These are phyloP conservation scores for Colletotrichum tropicicola DNA, from an alignment of 2,329 filamentous ascomycete species.

Conservation along the genomic window DNA sequence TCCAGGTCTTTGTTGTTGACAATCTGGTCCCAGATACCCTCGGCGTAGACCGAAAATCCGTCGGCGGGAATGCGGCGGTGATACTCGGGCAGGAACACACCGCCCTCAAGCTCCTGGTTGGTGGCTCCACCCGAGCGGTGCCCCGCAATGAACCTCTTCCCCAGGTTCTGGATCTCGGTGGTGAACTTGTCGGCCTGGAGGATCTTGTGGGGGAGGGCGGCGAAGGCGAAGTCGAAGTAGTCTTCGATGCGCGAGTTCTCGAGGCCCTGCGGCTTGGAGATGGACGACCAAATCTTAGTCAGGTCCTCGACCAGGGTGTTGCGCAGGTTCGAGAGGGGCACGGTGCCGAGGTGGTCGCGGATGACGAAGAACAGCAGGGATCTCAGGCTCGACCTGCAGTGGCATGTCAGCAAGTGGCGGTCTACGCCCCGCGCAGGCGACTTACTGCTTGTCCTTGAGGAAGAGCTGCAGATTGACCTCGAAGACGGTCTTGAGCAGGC, in stretches of 20 bases:
- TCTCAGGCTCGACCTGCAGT: conserved; percentile 77
- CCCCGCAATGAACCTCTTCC: conserved; percentile 83
- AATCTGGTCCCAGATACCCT: conserved; percentile 98
- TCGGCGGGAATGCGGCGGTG: conserved; percentile 96
- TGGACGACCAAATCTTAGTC: conserved; percentile 88
- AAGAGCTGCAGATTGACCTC: conserved; percentile 98
- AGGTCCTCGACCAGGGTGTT: conserved; percentile 92
- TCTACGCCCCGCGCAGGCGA: conserved; percentile 28
- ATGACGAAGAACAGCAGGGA: conserved; percentile 99
- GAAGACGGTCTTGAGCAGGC: conserved; percentile 96
- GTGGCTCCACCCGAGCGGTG: conserved; percentile 74
- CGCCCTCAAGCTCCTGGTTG: conserved; percentile 76
- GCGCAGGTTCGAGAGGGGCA: conserved; percentile 88
- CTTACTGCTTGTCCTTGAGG: conserved; percentile 91
- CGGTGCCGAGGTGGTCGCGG: conserved; percentile 93
- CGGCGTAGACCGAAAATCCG: conserved; percentile 93
- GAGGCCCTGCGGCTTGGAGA: conserved; percentile 89
- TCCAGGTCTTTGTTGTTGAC: conserved; percentile 99
- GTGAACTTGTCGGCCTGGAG: conserved; percentile 93
- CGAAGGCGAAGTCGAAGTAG: conserved; percentile 99
- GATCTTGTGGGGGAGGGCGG: conserved; percentile 95
- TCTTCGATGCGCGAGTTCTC: conserved; percentile 92
- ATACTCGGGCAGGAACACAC: conserved; percentile 92
- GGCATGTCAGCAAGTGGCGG: conserved; percentile 27
- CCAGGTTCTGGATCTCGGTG: conserved; percentile 80